phyloP scores from a whole-genome alignment of 352 stramenopile genomes.

The Pythium diclinum region DNA sequence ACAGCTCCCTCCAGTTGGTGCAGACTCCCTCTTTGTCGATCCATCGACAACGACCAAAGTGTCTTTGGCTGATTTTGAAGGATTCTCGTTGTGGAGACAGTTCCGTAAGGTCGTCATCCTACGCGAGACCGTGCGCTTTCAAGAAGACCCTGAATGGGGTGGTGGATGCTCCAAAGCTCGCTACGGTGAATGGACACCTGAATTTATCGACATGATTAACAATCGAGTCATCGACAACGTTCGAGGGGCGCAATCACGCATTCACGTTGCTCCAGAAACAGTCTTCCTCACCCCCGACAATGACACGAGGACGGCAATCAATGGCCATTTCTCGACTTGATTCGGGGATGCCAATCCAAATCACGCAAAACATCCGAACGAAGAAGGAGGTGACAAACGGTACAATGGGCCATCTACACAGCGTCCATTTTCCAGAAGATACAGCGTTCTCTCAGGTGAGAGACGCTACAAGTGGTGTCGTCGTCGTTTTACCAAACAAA shows the following conservation, averaged over 20 bases:
- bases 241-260: too few relatives aligned
- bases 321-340: neutral
- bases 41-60: too few relatives aligned
- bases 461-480: neutral
- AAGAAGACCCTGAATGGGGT: constrained; percentile 27
- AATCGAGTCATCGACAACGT: too few relatives aligned
- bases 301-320: constrained; percentile 11
- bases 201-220: too few relatives aligned
- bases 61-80: too few relatives aligned
- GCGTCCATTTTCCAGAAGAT: constrained; percentile 8
- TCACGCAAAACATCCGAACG: neutral
- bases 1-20: too few relatives aligned
- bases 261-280: too few relatives aligned
- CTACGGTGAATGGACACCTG: constrained; percentile 18
- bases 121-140: constrained; percentile 26
- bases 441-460: neutral
- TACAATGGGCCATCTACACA: neutral
- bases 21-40: too few relatives aligned
- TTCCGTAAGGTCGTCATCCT: constrained; percentile 20
- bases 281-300: too few relatives aligned
- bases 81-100: constrained; percentile 12
- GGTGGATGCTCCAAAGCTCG: constrained; percentile 26
- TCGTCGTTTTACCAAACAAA: neutral
- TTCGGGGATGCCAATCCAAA: neutral
- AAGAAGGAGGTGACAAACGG: neutral